Evolutionary conservation across 371 early-diverging fungal genomes (phyloP), one percentile per base, ranked within the genome.

Genomic region (Haplosporangium sp.): DNA sequence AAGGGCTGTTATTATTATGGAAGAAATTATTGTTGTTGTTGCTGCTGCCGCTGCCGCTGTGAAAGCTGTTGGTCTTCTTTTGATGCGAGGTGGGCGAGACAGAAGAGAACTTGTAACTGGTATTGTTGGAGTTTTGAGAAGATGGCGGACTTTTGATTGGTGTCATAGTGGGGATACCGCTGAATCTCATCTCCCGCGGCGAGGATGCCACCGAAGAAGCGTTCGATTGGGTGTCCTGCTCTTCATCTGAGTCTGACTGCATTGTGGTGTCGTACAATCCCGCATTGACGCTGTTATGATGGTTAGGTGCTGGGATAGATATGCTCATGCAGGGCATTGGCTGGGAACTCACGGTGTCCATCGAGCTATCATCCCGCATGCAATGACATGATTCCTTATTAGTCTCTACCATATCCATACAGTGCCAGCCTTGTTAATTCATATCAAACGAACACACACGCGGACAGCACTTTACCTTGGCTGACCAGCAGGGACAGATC

Each of bases 221-320:
- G 18, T 67, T 77, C 9, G 79, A 77, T 41, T 62, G 79, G 38
- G 73, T 45, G 48, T 72, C 79, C 18, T 65, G 79, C 4, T 72
- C 79, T n/a, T 77, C 79, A 23, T 77, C 79, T 52, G 72, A 72
- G 57, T 77, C 79, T 1, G 79, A 77, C 41, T 72, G 72, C 79
- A 77, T 77, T 42, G 72, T 57, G 8, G 79, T 67, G 53, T 77
- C 79, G 43, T 63, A 77, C 47, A 77, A 48, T 46, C 68, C 73
- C 12, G 65, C 38, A 47, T 62, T 66, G 18, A 51, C 38, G 37
- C 51, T 47, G 56, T 47, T 65, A 62, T 59, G 64, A 16, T 69
- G 62, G 50, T 55, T 64, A 14, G 79, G 79, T 37, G 64, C 57
- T 6, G 79, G 79, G 47, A 77, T 77, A 16, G 65, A 42, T 60